Percentiles rank a stretch among this genome's conserved stretches.
These are phyloP conservation scores for Lablab purpureus DNA, from an alignment of 306 rosid species.

Conservation along the genomic window DNA sequence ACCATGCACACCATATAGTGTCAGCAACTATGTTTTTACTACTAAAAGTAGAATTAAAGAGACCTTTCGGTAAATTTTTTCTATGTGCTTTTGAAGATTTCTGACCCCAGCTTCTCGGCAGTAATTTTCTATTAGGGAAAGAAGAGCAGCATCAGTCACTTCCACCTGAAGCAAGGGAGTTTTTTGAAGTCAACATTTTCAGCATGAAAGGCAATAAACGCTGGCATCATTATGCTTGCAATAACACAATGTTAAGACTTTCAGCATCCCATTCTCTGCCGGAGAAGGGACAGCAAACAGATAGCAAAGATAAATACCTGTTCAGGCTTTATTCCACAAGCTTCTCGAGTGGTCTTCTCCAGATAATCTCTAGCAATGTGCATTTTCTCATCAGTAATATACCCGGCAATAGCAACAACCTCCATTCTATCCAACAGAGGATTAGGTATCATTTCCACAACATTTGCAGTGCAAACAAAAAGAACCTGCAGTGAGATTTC, in stretches of 20 bases:
- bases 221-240: conserved; percentile 25
- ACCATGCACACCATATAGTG: neutral
- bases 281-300: conserved; percentile 30
- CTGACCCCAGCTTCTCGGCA: conserved; percentile 94
- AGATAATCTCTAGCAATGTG: conserved; percentile 97
- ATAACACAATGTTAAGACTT: conserved; percentile 6
- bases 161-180: conserved; percentile 69
- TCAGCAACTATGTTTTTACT: neutral
- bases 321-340: conserved; percentile 90
- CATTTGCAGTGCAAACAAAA: conserved; percentile 98
- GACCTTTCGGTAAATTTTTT: conserved; percentile 96
- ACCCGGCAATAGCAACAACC: conserved; percentile 93
- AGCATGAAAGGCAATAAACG: conserved; percentile 15
- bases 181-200: conserved; percentile 33
- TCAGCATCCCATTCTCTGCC: conserved; percentile 20
- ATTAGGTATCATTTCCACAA: conserved; percentile 90
- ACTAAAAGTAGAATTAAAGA: conserved; percentile 25
- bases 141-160: conserved; percentile 88
- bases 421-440: conserved; percentile 98
- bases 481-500: conserved; percentile 79
- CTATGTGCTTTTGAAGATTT: conserved; percentile 96
- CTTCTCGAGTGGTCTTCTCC: conserved; percentile 95
- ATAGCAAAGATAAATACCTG: conserved; percentile 57
- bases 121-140: conserved; percentile 83
- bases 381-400: conserved; percentile 96